phyloP scores from a whole-genome alignment of 108 stramenopile species.

The Fistulifera pelliculosa region DNA sequence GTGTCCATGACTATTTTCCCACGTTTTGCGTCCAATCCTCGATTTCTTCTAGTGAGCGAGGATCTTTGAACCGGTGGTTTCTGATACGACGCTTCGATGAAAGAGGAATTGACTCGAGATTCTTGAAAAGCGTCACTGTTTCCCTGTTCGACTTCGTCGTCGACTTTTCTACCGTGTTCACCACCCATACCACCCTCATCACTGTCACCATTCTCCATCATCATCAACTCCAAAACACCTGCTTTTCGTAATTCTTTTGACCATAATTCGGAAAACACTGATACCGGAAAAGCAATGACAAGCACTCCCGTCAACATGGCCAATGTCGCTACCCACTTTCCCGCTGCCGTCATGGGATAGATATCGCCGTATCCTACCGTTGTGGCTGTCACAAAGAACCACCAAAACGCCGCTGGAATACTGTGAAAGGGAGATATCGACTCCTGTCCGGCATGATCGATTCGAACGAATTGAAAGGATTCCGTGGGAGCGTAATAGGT shows the following conservation, averaged over 20 bases:
- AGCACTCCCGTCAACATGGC: conserved; percentile 61
- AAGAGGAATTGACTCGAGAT: too few relatives aligned
- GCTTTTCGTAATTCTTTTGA: conserved; percentile 30
- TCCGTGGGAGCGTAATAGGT: too few relatives aligned
- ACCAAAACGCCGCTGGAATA: conserved; percentile 61
- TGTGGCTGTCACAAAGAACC: conserved; percentile 78
- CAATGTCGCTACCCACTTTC: conserved; percentile 34
- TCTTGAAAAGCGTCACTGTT: too few relatives aligned
- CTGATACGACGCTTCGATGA: too few relatives aligned
- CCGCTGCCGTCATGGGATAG: conserved; percentile 38
- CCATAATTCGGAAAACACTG: conserved; percentile 69
- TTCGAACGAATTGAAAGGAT: conserved; percentile 36
- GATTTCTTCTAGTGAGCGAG: too few relatives aligned
- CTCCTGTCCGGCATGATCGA: conserved; percentile 33
- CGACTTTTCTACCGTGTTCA: too few relatives aligned
- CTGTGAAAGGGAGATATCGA: conserved; percentile 51
- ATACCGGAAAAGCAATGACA: conserved; percentile 75
- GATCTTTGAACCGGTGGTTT: too few relatives aligned
- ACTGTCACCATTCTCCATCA: neutral
- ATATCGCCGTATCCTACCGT: conserved; percentile 55
- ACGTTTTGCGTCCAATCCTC: too few relatives aligned
- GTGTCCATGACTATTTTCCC: too few relatives aligned
- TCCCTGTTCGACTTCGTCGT: too few relatives aligned
- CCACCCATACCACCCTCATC: conserved; percentile 1
- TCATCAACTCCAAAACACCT: neutral